phyloP scores from a whole-genome alignment of 495 filamentous ascomycete genomes.

The Pyrenopolyporus hunteri region DNA sequence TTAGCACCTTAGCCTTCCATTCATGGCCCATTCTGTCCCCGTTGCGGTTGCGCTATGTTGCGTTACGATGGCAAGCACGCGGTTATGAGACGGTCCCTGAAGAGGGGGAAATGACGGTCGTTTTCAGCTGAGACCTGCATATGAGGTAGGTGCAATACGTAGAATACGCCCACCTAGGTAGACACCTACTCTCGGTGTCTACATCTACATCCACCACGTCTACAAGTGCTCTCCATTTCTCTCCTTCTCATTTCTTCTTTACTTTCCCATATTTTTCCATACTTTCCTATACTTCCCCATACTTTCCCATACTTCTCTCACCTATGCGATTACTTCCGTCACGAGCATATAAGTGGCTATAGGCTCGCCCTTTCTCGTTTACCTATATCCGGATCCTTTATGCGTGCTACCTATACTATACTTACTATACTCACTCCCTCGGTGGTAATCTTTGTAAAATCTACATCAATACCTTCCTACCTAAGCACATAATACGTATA shows the following conservation, averaged over 20 bases:
- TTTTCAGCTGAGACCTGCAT: slow-evolving; percentile 32
- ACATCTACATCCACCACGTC: too few relatives aligned
- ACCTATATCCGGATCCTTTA: slow-evolving; percentile 1
- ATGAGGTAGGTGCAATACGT: too few relatives aligned
- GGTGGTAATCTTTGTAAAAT: background rate
- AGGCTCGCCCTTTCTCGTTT: background rate
- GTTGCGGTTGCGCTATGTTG: background rate
- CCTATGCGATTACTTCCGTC: too few relatives aligned
- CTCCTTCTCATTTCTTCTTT: too few relatives aligned
- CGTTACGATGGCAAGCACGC: background rate
- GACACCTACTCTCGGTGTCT: too few relatives aligned
- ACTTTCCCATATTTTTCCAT: too few relatives aligned
- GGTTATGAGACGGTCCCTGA: slow-evolving; percentile 1
- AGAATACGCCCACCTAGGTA: too few relatives aligned
- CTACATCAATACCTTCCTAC: background rate
- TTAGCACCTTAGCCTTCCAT: slow-evolving; percentile 16
- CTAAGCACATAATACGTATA: too few relatives aligned
- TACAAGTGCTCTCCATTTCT: background rate
- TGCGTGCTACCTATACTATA: background rate
- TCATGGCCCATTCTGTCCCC: background rate
- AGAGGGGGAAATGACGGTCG: background rate
- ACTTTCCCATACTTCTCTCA: too few relatives aligned
- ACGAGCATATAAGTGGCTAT: too few relatives aligned
- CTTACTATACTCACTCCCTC: background rate
- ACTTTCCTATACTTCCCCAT: too few relatives aligned